These are phyloP conservation scores for Xylaria longipes DNA, from an alignment of 495 filamentous ascomycete species.

Conservation along the genomic window DNA sequence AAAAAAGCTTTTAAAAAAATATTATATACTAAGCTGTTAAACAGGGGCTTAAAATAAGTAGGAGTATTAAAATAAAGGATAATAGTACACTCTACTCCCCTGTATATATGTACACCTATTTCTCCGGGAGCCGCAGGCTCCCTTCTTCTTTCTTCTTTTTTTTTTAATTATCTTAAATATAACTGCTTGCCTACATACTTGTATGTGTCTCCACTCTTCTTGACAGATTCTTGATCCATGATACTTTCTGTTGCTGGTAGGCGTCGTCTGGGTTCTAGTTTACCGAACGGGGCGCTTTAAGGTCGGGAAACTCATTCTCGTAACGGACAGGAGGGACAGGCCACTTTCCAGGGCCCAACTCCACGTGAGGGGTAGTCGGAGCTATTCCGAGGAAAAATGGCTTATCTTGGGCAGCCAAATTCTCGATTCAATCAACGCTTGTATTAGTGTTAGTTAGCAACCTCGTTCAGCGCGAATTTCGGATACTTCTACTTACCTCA, in stretches of 20 bases:
- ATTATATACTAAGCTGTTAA: too few relatives aligned
- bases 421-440: slow-evolving; percentile 26
- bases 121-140: too few relatives aligned
- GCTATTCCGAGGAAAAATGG: slow-evolving; percentile 64
- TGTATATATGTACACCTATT: too few relatives aligned
- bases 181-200: too few relatives aligned
- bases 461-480: neutral
- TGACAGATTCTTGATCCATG: slow-evolving; percentile 58
- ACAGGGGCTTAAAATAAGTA: too few relatives aligned
- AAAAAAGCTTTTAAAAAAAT: too few relatives aligned
- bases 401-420: slow-evolving; percentile 39
- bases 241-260: slow-evolving; percentile 47
- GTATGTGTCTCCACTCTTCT: too few relatives aligned
- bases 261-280: slow-evolving; percentile 45
- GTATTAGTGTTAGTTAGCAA: neutral
- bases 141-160: too few relatives aligned
- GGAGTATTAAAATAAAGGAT: too few relatives aligned
- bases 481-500: neutral
- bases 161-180: too few relatives aligned
- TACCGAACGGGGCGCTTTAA: slow-evolving; percentile 39
- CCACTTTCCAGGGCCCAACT: slow-evolving; percentile 32
- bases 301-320: slow-evolving; percentile 41
- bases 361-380: slow-evolving; percentile 61
- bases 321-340: slow-evolving; percentile 28
- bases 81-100: too few relatives aligned